Base-by-base conservation (phyloP, 306 rosid species). In the Sicyos baderoa region DNA sequence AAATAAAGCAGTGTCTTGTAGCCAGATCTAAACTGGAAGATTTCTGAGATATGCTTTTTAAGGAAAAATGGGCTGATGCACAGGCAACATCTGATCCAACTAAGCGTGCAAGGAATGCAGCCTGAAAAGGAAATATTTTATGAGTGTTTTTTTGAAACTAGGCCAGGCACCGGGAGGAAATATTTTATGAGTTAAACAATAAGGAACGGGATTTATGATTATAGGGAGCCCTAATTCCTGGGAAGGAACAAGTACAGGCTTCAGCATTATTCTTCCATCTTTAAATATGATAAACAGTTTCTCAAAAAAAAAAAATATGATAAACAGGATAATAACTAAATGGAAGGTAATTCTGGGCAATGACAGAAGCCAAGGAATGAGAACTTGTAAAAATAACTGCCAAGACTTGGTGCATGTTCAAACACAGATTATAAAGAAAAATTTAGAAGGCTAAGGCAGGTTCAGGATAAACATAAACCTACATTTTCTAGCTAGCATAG, bases 31-130 rank as follows among this genome's bases (percentile, higher is more conserved):
- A 76, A 74, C 85, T 81, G 66, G 96, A 84, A 79, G 87, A 79
- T 74, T 78, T 84, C 50, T 82, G 86, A 68, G 87, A 81, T 50
- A 87, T 40, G 72, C 90, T 80, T 77, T 89, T 91, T 53, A 89
- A 74, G 62, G 91, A 87, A 73, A 77, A 77, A 79, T 81, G 97
- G 21, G 96, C 84, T 52, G 97, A 88, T 68, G 91, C 95, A 84
- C 84, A 76, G 16, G 86, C 94, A 76, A 82, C 51, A 77, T 91
- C 96, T 58, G 97, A 74, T 80, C 96, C 91, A 72, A 82, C 88
- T 80, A 91, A 75, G 44, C 78, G 83, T 81, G 87, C 81, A 23
- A 89, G 85, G 82, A 91, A 86, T 53, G 85, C 79, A 76, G 95
- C 96, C 97, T 91, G 85, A 42, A 74, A 78, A 68, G 74, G 65